These are phyloP conservation scores for Aquilaria malaccensis DNA, from an alignment of 345 rosid species.

Conservation along the genomic window DNA sequence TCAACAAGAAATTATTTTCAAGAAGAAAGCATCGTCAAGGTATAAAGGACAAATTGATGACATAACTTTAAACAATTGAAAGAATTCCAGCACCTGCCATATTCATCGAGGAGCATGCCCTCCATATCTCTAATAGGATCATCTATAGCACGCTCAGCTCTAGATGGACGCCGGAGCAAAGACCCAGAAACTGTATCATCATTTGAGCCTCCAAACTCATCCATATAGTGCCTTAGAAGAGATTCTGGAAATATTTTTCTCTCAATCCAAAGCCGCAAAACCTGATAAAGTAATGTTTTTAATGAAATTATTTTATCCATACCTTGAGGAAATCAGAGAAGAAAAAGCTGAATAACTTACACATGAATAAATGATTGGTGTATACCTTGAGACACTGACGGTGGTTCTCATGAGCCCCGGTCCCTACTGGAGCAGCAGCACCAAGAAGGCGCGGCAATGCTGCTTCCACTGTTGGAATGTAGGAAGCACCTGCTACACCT, in stretches of 20 bases:
- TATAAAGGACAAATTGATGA: background rate
- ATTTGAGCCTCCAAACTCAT: slow-evolving; percentile 66
- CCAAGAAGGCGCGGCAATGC: slow-evolving; percentile 85
- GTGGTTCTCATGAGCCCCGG: slow-evolving; percentile 74
- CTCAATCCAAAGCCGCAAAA: slow-evolving; percentile 75
- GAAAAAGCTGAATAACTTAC: slow-evolving; percentile 5
- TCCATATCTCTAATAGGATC: slow-evolving; percentile 95
- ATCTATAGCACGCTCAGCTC: slow-evolving; percentile 76
- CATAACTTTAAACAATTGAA: background rate
- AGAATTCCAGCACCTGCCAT: slow-evolving; percentile 58
- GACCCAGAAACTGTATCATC: slow-evolving; percentile 51
- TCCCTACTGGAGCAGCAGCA: slow-evolving; percentile 83
- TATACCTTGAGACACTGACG: slow-evolving; percentile 84
- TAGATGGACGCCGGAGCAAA: slow-evolving; percentile 68
- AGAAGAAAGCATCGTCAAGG: no score
- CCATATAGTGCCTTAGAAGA: slow-evolving; percentile 61
- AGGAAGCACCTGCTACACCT: slow-evolving; percentile 78
- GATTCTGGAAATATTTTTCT: slow-evolving; percentile 71
- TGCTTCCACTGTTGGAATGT: slow-evolving; percentile 67
- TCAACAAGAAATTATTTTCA: no score
- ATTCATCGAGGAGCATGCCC: slow-evolving; percentile 92
- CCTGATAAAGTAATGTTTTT: slow-evolving; percentile 31
- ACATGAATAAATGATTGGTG: slow-evolving; percentile 4
- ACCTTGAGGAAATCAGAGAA: background rate
- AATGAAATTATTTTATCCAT: no score